These are phyloP conservation scores for Bipolaris bicolor DNA, from an alignment of 2,329 filamentous ascomycete species.

Conservation along the genomic window DNA sequence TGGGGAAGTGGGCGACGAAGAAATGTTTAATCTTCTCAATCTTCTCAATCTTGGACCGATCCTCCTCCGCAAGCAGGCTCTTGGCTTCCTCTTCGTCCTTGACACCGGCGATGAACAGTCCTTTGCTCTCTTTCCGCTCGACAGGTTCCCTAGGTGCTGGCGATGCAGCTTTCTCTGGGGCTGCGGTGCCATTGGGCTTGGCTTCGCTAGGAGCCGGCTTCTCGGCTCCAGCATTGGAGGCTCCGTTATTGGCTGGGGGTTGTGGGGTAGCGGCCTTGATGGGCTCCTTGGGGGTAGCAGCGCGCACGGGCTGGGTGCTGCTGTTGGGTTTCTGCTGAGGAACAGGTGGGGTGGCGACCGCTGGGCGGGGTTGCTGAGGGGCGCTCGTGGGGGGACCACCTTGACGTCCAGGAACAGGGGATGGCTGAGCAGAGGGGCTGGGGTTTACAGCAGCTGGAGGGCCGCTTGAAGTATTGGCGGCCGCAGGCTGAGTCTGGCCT, in stretches of 20 bases:
- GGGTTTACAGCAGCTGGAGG: slow-evolving; percentile 48
- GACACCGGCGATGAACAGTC: slow-evolving; percentile 88
- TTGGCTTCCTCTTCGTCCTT: slow-evolving; percentile 82
- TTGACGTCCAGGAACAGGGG: slow-evolving; percentile 42
- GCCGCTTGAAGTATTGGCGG: slow-evolving; percentile 41
- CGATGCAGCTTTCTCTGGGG: slow-evolving; percentile 48
- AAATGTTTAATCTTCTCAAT: slow-evolving; percentile 75
- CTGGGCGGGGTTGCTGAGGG: slow-evolving; percentile 44
- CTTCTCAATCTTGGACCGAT: slow-evolving; percentile 76
- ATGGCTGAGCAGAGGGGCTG: slow-evolving; percentile 49
- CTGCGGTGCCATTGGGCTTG: slow-evolving; percentile 58
- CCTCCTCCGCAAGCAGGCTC: slow-evolving; percentile 81
- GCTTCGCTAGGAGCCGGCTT: slow-evolving; percentile 51
- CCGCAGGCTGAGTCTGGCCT: slow-evolving; percentile 48
- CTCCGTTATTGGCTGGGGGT: slow-evolving; percentile 44
- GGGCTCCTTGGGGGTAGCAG: slow-evolving; percentile 50
- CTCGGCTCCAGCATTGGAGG: slow-evolving; percentile 45
- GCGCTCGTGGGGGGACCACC: slow-evolving; percentile 38
- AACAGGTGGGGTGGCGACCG: slow-evolving; percentile 46
- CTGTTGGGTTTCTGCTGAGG: slow-evolving; percentile 50
- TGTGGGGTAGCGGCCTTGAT: slow-evolving; percentile 60
- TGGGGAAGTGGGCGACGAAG: slow-evolving; percentile 86
- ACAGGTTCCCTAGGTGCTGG: slow-evolving; percentile 60
- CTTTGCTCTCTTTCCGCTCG: slow-evolving; percentile 70
- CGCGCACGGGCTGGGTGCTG: slow-evolving; percentile 47